Evolutionary conservation across 2,329 filamentous ascomycete genomes (phyloP).

Genomic region (Colletotrichum incanum): DNA sequence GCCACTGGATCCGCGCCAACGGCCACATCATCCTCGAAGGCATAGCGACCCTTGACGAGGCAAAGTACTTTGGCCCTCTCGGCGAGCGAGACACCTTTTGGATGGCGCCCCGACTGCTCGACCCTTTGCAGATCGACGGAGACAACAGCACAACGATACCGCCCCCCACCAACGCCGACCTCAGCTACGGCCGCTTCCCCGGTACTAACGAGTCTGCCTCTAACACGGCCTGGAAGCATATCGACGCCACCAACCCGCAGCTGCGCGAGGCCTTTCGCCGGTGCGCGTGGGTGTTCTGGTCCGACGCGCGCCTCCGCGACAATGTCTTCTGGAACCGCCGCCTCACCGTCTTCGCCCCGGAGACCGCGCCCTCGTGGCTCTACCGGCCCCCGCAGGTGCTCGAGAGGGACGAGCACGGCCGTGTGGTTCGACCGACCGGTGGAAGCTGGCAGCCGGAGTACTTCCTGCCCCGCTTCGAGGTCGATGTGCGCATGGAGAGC

Average conservation of each 20-base stretch:
- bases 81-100: background rate
- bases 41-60: background rate
- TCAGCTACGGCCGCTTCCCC: background rate
- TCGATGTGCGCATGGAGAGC: background rate
- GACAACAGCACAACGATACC: background rate
- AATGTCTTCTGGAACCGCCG: conserved; percentile 21
- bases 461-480: background rate
- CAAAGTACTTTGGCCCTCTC: background rate
- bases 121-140: background rate
- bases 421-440: too few species aligned
- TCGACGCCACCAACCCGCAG: conserved; percentile 1
- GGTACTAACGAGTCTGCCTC: background rate
- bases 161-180: background rate
- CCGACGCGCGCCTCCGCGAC: conserved; percentile 8
- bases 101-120: background rate
- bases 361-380: background rate
- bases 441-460: background rate
- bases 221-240: conserved; percentile 12
- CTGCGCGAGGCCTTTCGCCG: conserved; percentile 7
- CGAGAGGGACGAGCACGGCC: too few species aligned
- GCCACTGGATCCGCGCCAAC: conserved; percentile 2
- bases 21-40: background rate
- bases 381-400: background rate
- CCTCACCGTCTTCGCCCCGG: background rate
- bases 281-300: conserved; percentile 31